These are phyloP conservation scores for Lobosporangium transversale DNA, from an alignment of 192 early-diverging fungal species.

Conservation along the genomic window DNA sequence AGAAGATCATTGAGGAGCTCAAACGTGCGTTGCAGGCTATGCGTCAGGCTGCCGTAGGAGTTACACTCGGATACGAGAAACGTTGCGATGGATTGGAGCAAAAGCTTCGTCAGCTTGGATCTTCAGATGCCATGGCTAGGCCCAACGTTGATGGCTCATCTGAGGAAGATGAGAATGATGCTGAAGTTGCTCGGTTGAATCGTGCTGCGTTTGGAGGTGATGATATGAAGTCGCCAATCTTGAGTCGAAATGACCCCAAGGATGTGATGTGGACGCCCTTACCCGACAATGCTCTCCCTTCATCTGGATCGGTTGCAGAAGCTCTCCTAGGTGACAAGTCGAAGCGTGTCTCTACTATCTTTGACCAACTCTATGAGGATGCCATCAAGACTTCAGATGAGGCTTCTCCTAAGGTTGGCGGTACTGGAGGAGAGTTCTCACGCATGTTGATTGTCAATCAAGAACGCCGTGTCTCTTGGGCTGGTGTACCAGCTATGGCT, in stretches of 20 bases:
- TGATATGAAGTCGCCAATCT: slow-evolving; percentile 2
- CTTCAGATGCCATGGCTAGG: slow-evolving; percentile 17
- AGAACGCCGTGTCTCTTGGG: slow-evolving; percentile 52
- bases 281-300: slow-evolving; percentile 31
- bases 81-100: slow-evolving; percentile 54
- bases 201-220: slow-evolving; percentile 8
- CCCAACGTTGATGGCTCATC: slow-evolving; percentile 28
- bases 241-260: slow-evolving; percentile 7
- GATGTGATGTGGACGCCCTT: slow-evolving; percentile 38
- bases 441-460: slow-evolving; percentile 45
- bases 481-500: slow-evolving; percentile 21
- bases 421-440: slow-evolving; percentile 48
- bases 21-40: slow-evolving; percentile 66
- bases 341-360: slow-evolving; percentile 49
- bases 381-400: slow-evolving; percentile 49
- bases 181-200: slow-evolving; percentile 39
- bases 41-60: slow-evolving; percentile 65
- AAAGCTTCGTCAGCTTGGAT: slow-evolving; percentile 34
- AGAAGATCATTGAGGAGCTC: slow-evolving; percentile 63
- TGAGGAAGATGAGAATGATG: slow-evolving; percentile 50
- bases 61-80: slow-evolving; percentile 59
- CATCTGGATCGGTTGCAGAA: slow-evolving; percentile 37
- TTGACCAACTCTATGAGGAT: slow-evolving; percentile 48
- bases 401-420: slow-evolving; percentile 48
- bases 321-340: slow-evolving; percentile 32